These are phyloP conservation scores for Anisodus acutangulus DNA, from an alignment of 257 asterid species.

Conservation along the genomic window DNA sequence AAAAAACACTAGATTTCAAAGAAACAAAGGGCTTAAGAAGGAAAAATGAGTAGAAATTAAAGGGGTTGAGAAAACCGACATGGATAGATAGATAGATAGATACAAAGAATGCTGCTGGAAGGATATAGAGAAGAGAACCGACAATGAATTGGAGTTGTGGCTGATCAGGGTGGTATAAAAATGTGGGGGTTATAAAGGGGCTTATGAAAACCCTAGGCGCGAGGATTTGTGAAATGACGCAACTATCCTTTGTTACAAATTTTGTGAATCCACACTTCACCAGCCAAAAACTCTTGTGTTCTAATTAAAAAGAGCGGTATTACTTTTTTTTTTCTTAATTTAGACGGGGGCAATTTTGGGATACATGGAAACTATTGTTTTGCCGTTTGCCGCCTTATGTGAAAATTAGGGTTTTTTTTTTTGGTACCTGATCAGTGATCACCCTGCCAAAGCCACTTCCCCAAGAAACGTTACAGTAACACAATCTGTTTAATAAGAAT, in stretches of 20 bases:
- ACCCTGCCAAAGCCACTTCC: not conserved
- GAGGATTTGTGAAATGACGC: constrained; percentile 48
- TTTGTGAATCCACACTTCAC: constrained; percentile 30
- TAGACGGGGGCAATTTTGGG: constrained; percentile 42
- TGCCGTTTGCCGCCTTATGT: constrained; percentile 10
- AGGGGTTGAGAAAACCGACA: constrained; percentile 46
- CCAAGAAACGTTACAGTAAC: not conserved
- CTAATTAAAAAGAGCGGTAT: constrained; percentile 35
- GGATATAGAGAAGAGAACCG: constrained; percentile 52
- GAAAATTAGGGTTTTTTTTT: not conserved
- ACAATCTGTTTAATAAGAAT: too few relatives aligned
- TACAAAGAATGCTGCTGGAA: too few relatives aligned
- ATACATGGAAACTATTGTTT: not conserved
- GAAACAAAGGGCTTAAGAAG: constrained; percentile 29
- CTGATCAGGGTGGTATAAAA: constrained; percentile 23
- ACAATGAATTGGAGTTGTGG: constrained; percentile 36
- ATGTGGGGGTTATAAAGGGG: constrained; percentile 42
- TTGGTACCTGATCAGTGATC: not conserved
- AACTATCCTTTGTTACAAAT: constrained; percentile 37
- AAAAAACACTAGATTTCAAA: not conserved
- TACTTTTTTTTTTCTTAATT: not conserved
- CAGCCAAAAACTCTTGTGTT: constrained; percentile 44
- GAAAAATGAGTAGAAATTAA: constrained; percentile 37
- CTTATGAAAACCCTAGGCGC: constrained; percentile 80
- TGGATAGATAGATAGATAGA: not conserved